Percentiles rank a stretch among this genome's conserved stretches.
Evolutionary conservation across 2,329 filamentous ascomycete genomes (phyloP).

Genomic region (Colletotrichum destructivum): DNA sequence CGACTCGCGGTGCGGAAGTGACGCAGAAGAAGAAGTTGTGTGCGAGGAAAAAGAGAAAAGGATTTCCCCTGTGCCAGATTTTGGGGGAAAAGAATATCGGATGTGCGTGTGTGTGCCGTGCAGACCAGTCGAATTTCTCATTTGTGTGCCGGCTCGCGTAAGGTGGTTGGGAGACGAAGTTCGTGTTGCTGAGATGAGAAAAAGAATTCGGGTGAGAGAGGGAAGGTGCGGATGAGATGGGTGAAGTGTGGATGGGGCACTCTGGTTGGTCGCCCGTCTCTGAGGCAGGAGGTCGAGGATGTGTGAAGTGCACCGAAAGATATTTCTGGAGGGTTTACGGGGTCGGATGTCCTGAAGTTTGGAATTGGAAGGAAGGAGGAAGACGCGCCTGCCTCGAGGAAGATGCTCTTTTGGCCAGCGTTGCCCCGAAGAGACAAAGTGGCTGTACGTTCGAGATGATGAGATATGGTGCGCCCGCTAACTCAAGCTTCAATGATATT

Average conservation of each 20-base stretch:
- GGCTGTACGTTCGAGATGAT: neutral
- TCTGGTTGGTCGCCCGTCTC: conserved; percentile 1
- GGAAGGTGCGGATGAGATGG: conserved; percentile 18
- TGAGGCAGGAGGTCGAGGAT: neutral
- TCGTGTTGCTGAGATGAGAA: conserved; percentile 9
- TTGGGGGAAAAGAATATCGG: neutral
- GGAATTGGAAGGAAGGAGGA: neutral
- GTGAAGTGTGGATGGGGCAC: conserved; percentile 15
- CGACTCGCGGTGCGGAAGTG: conserved; percentile 2
- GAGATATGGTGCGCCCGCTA: neutral
- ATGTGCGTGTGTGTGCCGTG: neutral
- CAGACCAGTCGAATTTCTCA: conserved; percentile 2
- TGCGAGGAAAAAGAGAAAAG: conserved; percentile 18
- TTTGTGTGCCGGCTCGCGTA: conserved; percentile 6
- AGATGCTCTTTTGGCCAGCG: neutral
- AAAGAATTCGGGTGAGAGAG: conserved; percentile 16
- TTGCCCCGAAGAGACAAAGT: neutral
- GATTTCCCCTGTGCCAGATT: neutral
- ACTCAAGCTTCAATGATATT: too few relatives aligned
- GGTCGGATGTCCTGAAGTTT: neutral
- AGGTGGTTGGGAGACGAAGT: conserved; percentile 25
- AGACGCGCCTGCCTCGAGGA: conserved; percentile 3
- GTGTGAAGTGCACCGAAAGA: neutral
- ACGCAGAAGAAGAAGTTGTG: neutral
- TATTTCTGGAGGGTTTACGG: neutral